Conservation (phyloP, 495 filamentous ascomycete genomes). For the Podospora fimiseda region DNA sequence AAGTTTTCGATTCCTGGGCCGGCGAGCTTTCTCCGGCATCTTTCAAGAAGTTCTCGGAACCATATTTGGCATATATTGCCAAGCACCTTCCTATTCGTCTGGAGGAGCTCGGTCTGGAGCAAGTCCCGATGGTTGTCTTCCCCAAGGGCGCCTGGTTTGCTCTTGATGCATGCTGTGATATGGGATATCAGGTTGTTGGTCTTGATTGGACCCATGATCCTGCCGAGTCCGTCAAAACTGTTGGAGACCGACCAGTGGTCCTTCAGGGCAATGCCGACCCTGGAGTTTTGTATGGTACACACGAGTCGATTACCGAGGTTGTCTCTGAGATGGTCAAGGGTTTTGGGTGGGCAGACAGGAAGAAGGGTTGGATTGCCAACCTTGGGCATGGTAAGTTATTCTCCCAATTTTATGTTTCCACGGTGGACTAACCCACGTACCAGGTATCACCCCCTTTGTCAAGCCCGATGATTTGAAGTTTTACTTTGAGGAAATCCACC, state of each 20-base stretch:
- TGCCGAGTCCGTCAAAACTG: constrained; percentile 69
- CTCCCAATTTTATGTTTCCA: neutral
- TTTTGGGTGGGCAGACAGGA: constrained; percentile 54
- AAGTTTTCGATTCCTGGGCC: constrained; percentile 99
- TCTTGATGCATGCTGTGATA: constrained; percentile 75
- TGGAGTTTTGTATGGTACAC: constrained; percentile 81
- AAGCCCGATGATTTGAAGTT: constrained; percentile 87
- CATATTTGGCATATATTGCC: constrained; percentile 80
- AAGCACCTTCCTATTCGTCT: constrained; percentile 65
- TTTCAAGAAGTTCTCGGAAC: constrained; percentile 77
- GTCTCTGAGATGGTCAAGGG: constrained; percentile 81
- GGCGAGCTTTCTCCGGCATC: constrained; percentile 79
- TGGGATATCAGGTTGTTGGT: constrained; percentile 88
- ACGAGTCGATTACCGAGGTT: constrained; percentile 65
- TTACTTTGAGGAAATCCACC: constrained; percentile 90
- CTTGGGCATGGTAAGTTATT: constrained; percentile 73
- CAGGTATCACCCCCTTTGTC: constrained; percentile 87
- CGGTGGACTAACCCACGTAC: constrained; percentile 7
- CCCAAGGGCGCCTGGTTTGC: constrained; percentile 99
- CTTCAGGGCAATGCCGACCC: constrained; percentile 96
- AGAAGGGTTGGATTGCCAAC: constrained; percentile 69
- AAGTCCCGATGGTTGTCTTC: constrained; percentile 97
- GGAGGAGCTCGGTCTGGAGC: constrained; percentile 62
- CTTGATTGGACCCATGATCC: constrained; percentile 94
- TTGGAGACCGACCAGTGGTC: constrained; percentile 62